Base-by-base conservation (phyloP, 2,329 filamentous ascomycete genomes). In the Trichoderma sp. region DNA sequence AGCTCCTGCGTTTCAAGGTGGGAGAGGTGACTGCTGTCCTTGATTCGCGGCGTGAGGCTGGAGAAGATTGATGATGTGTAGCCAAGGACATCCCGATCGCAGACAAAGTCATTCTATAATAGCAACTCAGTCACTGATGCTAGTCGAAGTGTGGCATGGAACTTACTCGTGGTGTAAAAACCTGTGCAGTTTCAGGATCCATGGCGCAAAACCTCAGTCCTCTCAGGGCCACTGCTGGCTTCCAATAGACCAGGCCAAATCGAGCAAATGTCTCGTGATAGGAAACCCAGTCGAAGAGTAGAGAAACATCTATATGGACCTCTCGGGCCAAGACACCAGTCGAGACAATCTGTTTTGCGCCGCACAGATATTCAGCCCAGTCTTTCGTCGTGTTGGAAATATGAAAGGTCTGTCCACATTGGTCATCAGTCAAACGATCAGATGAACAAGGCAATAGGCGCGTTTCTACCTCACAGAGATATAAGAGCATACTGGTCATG, bases 401-500 rank as follows among this genome's bases (percentile, higher is more conserved):
- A 24, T 60, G 57, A 50, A 50, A 60, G 14, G 57, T 60, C 56
- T 59, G n/a, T 48, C 10, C 19, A 21, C 30, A 14, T 17, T 30
- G 7, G 7, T 30, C 30, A 30, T 30, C 30, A 7, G 30, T 30
- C 7, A 30, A 1, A 7, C 30, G 9, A 2, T 30, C 6, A 9
- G 9, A 30, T 30, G 9, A 30, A 30, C 28, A 30, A 30, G 5
- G 5, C 7, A 5, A 28, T 7, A 28, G 28, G 30, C 30, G 12
- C 7, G 3, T 3, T 34, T 10, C 45, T 41, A 60, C 57, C 30
- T 60, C 57, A 21, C 57, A 60, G 2, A 60, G 45, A 26, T 60
- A 60, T 7, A 60, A 48, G 6, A 60, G 57, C 57, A 60, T 60
- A 15, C 57, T 60, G 10, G 57, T 28, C 57, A 60, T 39, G 44